Percentiles rank a stretch among this genome's conserved stretches.
Evolutionary conservation across 2,329 filamentous ascomycete genomes (phyloP).

Genomic region (Cladosporium sphaerospermum): DNA sequence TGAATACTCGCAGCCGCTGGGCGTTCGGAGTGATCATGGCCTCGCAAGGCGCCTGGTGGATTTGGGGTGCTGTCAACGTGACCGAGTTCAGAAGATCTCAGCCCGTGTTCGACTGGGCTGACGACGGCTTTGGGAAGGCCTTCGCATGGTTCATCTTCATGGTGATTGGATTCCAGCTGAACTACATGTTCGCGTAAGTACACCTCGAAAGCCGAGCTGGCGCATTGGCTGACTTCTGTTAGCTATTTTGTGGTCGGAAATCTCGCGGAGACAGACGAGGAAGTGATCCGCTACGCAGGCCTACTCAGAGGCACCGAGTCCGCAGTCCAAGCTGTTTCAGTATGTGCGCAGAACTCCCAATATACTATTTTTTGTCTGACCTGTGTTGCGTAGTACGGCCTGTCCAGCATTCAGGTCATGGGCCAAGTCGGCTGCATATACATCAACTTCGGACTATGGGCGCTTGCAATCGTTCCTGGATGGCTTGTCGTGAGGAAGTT

Average conservation of each 20-base stretch:
- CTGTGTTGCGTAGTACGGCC: constrained; percentile 49
- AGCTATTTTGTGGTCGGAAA: constrained; percentile 67
- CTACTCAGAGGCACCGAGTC: constrained; percentile 65
- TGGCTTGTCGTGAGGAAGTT: constrained; percentile 60
- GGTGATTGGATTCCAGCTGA: constrained; percentile 62
- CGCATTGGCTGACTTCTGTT: not conserved
- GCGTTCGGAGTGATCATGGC: constrained; percentile 51
- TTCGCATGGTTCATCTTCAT: constrained; percentile 65
- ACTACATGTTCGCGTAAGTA: constrained; percentile 62
- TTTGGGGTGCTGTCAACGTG: constrained; percentile 62
- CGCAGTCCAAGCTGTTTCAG: constrained; percentile 64
- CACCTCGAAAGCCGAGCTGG: not conserved
- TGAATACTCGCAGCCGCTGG: constrained; percentile 49
- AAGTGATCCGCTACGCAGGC: constrained; percentile 63
- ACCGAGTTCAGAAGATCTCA: constrained; percentile 52
- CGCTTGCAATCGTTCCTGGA: constrained; percentile 54
- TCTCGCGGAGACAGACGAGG: constrained; percentile 53
- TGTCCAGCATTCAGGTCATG: constrained; percentile 57
- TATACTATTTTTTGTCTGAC: not conserved
- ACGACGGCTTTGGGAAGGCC: constrained; percentile 56
- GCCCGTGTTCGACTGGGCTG: constrained; percentile 61
- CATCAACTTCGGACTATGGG: constrained; percentile 66
- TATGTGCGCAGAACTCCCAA: constrained; percentile 24
- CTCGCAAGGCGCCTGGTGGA: constrained; percentile 64
- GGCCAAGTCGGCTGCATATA: constrained; percentile 62